Evolutionary conservation across 164 flowering plant species (phyloP), one percentile per base, ranked within the genome.

Genomic region (Chimonanthus salicifolius): DNA sequence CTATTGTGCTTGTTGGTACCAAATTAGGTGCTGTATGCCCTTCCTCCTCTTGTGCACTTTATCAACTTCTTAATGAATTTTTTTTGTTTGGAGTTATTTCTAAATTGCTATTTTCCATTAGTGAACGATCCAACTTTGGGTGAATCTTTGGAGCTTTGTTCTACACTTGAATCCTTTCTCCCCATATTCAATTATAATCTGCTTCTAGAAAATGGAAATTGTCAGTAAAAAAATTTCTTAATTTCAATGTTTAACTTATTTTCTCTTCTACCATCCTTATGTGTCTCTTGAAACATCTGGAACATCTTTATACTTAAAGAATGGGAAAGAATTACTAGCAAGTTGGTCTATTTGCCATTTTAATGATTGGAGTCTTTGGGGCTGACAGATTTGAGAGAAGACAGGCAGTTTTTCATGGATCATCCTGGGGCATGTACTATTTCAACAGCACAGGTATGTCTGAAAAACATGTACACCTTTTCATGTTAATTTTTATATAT

Each of bases 1-100:
- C 94, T 71, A 84, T 88, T 77, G 87, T 90, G 77, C 92, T 90
- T 69, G 94, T 88, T 75, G 94, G 94, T 76, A 90, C 94, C 72
- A 90, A 90, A 80, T 80, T 87, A 80, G 94, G 94, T 88, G 68
- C 78, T 76, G 54, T 43, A 64, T 71, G 68, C 76, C 33, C 66
- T 76, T 79, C 68, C 64, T 68, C 65, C 33, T 49, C 62, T 6
- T 21, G 11, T 33, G 47, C 10, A 46, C 21, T 65, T 64, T 33
- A 3, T 49, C 33, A 11, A 33, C 13, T 71, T 58, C 20, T 7
- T 5, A 51, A 33, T 33, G 33, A 33, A 33, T 1, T 1, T 62
- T 62, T 62, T 16, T n/a, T 62, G 3, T 10, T 54, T 62, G 54
- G 43, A 62, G 18, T 71, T 46, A 51, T 69, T 49, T 62, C 33